phyloP scores from a whole-genome alignment of 176 grass and related monocot genomes.

The Oryza longistaminata region DNA sequence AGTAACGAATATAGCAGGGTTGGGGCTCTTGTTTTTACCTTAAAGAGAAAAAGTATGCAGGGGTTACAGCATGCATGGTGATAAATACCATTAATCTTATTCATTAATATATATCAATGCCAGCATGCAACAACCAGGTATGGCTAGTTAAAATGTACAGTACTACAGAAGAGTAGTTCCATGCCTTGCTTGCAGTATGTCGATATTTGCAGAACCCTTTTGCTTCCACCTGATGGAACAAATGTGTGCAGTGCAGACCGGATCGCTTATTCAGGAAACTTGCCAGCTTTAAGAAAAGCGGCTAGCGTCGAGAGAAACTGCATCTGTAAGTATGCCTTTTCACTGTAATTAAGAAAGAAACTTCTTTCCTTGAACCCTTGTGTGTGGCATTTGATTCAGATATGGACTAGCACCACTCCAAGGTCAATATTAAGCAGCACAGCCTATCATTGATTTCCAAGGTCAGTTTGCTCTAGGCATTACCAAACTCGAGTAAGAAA shows the following conservation, averaged over 20 bases:
- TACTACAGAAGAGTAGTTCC: background rate
- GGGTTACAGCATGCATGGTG: slow-evolving; percentile 5
- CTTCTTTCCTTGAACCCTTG: slow-evolving; percentile 18
- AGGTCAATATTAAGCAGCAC: slow-evolving; percentile 91
- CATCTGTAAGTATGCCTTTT: slow-evolving; percentile 72
- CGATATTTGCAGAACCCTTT: slow-evolving; percentile 6
- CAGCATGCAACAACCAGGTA: background rate
- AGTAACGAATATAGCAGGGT: background rate
- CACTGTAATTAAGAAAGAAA: slow-evolving; percentile 13
- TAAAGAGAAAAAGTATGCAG: background rate
- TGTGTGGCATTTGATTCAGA: slow-evolving; percentile 48
- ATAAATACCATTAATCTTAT: background rate
- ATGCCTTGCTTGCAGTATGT: background rate
- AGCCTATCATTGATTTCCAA: slow-evolving; percentile 95
- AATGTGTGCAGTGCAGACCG: slow-evolving; percentile 66
- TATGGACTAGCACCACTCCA: slow-evolving; percentile 99
- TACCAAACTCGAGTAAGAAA: slow-evolving; percentile 27
- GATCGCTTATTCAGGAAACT: slow-evolving; percentile 89
- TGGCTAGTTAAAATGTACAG: background rate
- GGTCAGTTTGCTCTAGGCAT: slow-evolving; percentile 51
- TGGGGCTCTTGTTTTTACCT: slow-evolving; percentile 13
- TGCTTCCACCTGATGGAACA: slow-evolving; percentile 31
- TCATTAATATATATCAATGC: slow-evolving; percentile 10
- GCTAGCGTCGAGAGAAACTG: slow-evolving; percentile 88
- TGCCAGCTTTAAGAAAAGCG: slow-evolving; percentile 91